A percentile compares a stretch with the other conserved stretches of the same genome.
phyloP scores from a whole-genome alignment of 257 asterid species.

The Solanum rostratum region DNA sequence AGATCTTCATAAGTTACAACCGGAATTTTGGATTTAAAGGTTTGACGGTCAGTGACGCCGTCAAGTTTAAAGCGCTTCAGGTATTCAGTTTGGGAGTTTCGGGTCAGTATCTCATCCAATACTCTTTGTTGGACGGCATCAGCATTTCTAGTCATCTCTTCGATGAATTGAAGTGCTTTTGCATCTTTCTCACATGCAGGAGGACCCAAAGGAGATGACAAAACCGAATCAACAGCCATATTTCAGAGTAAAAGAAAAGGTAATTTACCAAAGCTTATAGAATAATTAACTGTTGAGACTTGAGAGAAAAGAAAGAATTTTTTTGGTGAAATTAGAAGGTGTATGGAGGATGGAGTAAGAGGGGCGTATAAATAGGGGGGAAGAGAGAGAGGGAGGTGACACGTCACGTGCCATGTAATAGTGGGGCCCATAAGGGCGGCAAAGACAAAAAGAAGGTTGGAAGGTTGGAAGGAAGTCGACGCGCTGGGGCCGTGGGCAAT shows the following conservation, averaged over 20 bases:
- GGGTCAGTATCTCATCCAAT: slow-evolving; percentile 43
- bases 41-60: slow-evolving; percentile 57
- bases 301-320: background rate
- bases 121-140: slow-evolving; percentile 69
- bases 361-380: slow-evolving; percentile 35
- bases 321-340: background rate
- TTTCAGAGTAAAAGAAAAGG: background rate
- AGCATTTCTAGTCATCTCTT: slow-evolving; percentile 78
- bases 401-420: slow-evolving; percentile 40
- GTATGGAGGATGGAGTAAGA: slow-evolving; percentile 4
- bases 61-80: slow-evolving; percentile 39
- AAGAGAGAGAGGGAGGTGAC: slow-evolving; percentile 6
- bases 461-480: slow-evolving; percentile 22
- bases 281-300: background rate
- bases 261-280: background rate
- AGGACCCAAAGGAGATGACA: slow-evolving; percentile 77
- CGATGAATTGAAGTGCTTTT: slow-evolving; percentile 82
- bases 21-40: slow-evolving; percentile 62
- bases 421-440: slow-evolving; percentile 15
- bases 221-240: slow-evolving; percentile 77
- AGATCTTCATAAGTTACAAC: slow-evolving; percentile 87
- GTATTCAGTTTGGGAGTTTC: slow-evolving; percentile 72
- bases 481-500: slow-evolving; percentile 26
- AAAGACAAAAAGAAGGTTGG: slow-evolving; percentile 19
- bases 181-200: slow-evolving; percentile 84